A percentile compares a stretch with the other conserved stretches of the same genome.
phyloP scores from a whole-genome alignment of 306 rosid species.

The Trifolium pratense region DNA sequence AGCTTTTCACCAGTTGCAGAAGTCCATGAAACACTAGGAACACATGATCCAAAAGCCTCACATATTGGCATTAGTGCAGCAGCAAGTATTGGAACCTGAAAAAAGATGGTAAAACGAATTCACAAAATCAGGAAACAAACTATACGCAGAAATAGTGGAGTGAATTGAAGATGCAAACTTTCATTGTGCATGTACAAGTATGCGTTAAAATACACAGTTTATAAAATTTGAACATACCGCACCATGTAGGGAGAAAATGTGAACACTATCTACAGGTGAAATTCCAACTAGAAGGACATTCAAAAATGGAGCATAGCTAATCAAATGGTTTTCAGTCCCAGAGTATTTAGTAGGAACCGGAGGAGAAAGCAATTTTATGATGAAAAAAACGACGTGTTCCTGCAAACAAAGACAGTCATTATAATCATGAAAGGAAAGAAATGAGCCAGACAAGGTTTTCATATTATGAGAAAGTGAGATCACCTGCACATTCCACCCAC shows the following conservation, averaged over 20 bases:
- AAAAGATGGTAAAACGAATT: conserved; percentile 41
- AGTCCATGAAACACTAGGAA: conserved; percentile 77
- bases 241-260: conserved; percentile 89
- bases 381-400: conserved; percentile 84
- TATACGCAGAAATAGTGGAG: conserved; percentile 17
- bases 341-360: conserved; percentile 68
- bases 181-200: background rate
- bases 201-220: conserved; percentile 10
- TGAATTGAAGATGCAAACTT: conserved; percentile 26
- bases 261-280: conserved; percentile 88
- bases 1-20: conserved; percentile 74
- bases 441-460: conserved; percentile 16
- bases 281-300: conserved; percentile 85
- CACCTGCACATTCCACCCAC: conserved; percentile 99
- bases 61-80: conserved; percentile 95
- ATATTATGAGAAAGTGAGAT: conserved; percentile 32
- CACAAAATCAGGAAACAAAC: conserved; percentile 34
- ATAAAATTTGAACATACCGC: conserved; percentile 61
- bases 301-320: conserved; percentile 78
- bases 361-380: conserved; percentile 78
- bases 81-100: conserved; percentile 90
- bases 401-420: conserved; percentile 49
- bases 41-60: conserved; percentile 91
- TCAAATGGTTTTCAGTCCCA: conserved; percentile 76
- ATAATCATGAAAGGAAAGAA: conserved; percentile 26